phyloP scores from a whole-genome alignment of 768 basidiomycete species.

The Mrakia blollopis region DNA sequence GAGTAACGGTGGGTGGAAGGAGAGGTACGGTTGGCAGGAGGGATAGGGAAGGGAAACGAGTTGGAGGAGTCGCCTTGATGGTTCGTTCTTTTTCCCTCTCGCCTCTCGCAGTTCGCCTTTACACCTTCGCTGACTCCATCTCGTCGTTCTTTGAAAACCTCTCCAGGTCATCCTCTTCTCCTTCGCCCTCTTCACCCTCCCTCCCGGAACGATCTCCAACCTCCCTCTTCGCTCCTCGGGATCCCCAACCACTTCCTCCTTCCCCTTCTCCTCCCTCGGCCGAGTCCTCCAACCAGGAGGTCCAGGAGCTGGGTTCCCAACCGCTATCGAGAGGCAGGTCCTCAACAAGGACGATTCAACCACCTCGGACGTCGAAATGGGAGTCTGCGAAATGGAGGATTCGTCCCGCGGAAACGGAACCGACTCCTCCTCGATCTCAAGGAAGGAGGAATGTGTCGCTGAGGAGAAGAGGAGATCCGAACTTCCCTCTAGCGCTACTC shows the following conservation, averaged over 20 bases:
- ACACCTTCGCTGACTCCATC: not conserved
- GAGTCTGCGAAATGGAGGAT: slow-evolving; percentile 2
- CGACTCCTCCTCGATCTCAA: not conserved
- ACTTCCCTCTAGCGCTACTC: not conserved
- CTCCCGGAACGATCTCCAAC: slow-evolving; percentile 26
- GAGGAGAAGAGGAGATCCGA: slow-evolving; percentile 2
- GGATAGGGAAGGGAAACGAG: slow-evolving; percentile 32
- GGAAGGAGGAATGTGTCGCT: slow-evolving; percentile 16
- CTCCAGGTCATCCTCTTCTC: slow-evolving; percentile 32
- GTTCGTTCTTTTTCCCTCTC: slow-evolving; percentile 17
- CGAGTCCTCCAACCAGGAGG: slow-evolving; percentile 23
- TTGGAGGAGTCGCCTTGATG: slow-evolving; percentile 38
- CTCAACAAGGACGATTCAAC: not conserved
- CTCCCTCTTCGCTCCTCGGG: slow-evolving; percentile 6
- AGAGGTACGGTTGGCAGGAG: not conserved
- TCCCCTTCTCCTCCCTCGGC: slow-evolving; percentile 21
- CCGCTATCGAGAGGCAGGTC: not conserved
- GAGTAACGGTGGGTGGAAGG: not conserved
- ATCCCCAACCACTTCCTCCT: not conserved
- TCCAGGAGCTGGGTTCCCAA: slow-evolving; percentile 15
- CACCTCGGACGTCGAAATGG: slow-evolving; percentile 7
- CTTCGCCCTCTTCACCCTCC: slow-evolving; percentile 32
- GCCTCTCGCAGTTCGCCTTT: not conserved
- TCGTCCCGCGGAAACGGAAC: not conserved
- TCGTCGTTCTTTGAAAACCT: not conserved